Base-by-base conservation (phyloP, 2,329 filamentous ascomycete genomes). In the Phoma herbarum region DNA sequence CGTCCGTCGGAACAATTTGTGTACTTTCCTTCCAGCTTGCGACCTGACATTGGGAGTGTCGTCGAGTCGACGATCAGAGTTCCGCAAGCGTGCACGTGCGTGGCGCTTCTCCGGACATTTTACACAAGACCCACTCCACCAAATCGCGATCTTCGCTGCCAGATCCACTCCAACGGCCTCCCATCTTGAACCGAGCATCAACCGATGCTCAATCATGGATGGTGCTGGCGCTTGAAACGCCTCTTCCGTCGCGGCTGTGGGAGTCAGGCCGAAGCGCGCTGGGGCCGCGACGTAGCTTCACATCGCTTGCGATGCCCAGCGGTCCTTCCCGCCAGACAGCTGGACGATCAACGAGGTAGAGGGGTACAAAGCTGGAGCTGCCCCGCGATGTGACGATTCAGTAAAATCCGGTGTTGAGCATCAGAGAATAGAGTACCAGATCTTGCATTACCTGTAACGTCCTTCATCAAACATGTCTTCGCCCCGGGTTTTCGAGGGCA, bases 401-500 rank as follows among this genome's bases (percentile, higher is more conserved):
- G n/a, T 18, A 4, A 4, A 20, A 44, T 18, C 20, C 49, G 48
- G 28, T 52, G 37, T 29, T 46, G 31, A 41, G 46, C 31, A 53
- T 51, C 29, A 18, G 26, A 42, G 16, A 3, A 29, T 22, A 29
- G 3, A 11, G 26, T 14, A 4, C 1, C 2, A 20, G 25, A 10
- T 20, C 10, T 41, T 26, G 3, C 16, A 9, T n/a, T 11, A 22
- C 22, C 16, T n/a, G 6, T 20, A 26, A 12, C 18, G 1, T 26
- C 12, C 23, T 39, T 4, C 14, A 22, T 18, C 29, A 37, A 14
- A 20, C n/a, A 56, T 60, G 49, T 54, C 52, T 46, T 26, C 60
- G 9, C 42, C 53, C 26, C 51, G 57, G 25, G 52, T 76, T 14
- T 74, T 80, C 7, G 86, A 90, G 72, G 89, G 89, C 67, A 93